These are phyloP conservation scores for Emiliania huxleyi DNA, from an alignment of 78 protist species.

Conservation along the genomic window DNA sequence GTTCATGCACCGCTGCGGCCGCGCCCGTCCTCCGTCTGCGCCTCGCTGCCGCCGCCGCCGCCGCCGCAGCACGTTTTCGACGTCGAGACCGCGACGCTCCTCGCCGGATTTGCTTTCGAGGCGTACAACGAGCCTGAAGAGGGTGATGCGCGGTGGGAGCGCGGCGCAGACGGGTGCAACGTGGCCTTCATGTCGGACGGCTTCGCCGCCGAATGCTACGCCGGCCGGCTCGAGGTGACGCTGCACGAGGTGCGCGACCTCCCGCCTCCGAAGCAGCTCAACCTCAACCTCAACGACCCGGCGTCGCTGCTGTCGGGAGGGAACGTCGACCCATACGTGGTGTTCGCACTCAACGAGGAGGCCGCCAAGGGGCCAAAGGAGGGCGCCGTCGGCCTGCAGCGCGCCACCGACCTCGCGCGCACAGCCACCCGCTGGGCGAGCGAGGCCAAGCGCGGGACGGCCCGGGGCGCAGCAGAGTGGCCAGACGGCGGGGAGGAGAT, in stretches of 20 bases:
- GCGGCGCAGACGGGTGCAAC: slow-evolving; percentile 21
- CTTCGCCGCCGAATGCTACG: not conserved
- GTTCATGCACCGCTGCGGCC: too few species aligned
- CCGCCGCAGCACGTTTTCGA: not conserved
- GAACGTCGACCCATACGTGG: not conserved
- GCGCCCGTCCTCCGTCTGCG: too few species aligned
- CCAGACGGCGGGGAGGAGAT: not conserved
- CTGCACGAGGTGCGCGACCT: not conserved
- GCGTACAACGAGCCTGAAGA: slow-evolving; percentile 10
- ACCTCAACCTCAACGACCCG: not conserved
- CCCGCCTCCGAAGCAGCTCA: not conserved
- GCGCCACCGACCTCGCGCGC: slow-evolving; percentile 18
- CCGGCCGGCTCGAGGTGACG: not conserved
- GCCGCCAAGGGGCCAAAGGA: not conserved
- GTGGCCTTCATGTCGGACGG: slow-evolving; percentile 31
- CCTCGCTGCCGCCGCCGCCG: not conserved
- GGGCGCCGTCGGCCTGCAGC: slow-evolving; percentile 5
- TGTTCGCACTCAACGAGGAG: slow-evolving; percentile 14
- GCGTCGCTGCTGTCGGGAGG: not conserved
- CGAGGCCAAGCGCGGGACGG: not conserved
- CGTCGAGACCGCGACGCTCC: slow-evolving; percentile 6
- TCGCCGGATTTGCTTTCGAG: slow-evolving; percentile 31
- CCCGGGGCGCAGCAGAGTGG: not conserved
- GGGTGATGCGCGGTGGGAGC: slow-evolving; percentile 32
- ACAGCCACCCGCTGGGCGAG: not conserved